phyloP scores from a whole-genome alignment of 2,329 filamentous ascomycete species.

The Sclerotinia glacialis region DNA sequence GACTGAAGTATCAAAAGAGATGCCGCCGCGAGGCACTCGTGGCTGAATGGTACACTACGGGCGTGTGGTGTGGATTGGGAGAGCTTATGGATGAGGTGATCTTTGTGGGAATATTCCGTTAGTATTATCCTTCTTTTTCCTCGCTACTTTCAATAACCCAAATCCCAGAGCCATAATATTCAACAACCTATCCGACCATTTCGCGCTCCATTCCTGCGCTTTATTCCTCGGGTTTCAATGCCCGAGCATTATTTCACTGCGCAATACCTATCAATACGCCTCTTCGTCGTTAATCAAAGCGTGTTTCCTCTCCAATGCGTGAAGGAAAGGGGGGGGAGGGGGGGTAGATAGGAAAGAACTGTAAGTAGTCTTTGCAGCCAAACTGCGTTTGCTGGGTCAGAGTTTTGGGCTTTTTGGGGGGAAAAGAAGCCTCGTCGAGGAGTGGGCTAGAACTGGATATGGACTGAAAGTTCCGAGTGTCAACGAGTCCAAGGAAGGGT shows the following conservation, averaged over 20 bases:
- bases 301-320: background rate
- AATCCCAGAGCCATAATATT: background rate
- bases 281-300: background rate
- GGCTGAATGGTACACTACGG: background rate
- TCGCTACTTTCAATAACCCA: background rate
- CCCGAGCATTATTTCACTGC: no score
- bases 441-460: no score
- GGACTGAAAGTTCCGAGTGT: no score
- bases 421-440: background rate
- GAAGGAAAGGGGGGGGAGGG: background rate
- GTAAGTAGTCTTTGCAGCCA: background rate
- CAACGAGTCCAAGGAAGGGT: no score
- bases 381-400: background rate
- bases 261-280: background rate
- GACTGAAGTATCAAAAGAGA: background rate
- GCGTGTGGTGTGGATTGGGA: background rate
- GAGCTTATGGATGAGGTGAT: background rate
- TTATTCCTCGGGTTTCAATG: no score
- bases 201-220: no score
- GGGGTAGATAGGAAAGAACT: background rate
- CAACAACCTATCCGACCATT: background rate
- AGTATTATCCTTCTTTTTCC: background rate
- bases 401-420: background rate
- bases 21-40: no score
- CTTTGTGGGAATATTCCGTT: background rate